A percentile compares a stretch with the other conserved stretches of the same genome.
Conservation (phyloP, 1,284 basidiomycete genomes). For the Paramarasmius palmivorus region DNA sequence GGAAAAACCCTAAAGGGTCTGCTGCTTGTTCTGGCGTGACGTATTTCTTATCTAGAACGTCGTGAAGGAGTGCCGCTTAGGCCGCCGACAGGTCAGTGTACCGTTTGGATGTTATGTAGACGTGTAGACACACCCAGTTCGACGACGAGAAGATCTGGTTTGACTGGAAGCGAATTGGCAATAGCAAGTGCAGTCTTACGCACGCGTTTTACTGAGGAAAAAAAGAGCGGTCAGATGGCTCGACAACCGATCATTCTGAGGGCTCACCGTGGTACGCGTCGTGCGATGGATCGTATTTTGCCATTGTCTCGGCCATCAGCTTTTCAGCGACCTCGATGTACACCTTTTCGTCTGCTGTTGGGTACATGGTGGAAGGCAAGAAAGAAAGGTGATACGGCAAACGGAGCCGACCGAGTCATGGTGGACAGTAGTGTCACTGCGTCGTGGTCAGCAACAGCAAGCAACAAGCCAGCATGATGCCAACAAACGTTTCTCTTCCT, state of each 20-base stretch:
- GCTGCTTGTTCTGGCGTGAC: constrained; percentile 55
- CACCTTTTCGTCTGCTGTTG: constrained; percentile 36
- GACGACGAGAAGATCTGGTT: constrained; percentile 71
- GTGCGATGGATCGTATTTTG: constrained; percentile 86
- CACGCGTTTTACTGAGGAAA: constrained; percentile 72
- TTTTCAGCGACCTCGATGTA: constrained; percentile 63
- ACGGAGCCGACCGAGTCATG: no score
- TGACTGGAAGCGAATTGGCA: constrained; percentile 46
- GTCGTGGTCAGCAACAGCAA: neutral
- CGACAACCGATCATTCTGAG: constrained; percentile 2
- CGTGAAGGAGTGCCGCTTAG: constrained; percentile 83
- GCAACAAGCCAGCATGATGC: no score
- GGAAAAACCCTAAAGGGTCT: constrained; percentile 66
- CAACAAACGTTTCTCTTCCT: no score
- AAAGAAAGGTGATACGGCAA: constrained; percentile 6
- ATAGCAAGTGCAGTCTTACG: constrained; percentile 74
- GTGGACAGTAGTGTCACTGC: neutral
- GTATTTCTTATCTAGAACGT: constrained; percentile 87
- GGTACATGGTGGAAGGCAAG: constrained; percentile 32
- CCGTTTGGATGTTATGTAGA: neutral
- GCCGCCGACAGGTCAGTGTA: neutral
- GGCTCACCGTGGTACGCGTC: constrained; percentile 82
- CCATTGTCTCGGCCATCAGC: constrained; percentile 78
- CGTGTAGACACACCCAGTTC: constrained; percentile 62
- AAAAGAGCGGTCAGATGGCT: constrained; percentile 5